phyloP scores from a whole-genome alignment of 352 stramenopile genomes.

The Phytophthora ohioensis region DNA sequence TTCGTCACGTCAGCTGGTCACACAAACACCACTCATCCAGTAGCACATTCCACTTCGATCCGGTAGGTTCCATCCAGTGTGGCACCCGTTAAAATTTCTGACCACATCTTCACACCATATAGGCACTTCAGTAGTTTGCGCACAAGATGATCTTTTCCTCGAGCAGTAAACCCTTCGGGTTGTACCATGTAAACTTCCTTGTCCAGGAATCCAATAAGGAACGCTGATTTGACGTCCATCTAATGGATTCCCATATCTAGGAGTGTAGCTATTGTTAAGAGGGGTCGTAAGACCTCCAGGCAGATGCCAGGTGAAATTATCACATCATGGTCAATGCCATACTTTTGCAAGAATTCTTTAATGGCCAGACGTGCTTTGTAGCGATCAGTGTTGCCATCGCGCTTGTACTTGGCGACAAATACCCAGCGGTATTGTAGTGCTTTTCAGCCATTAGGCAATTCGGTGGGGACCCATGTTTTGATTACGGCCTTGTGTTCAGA shows the following conservation, averaged over 20 bases:
- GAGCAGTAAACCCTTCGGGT: background rate
- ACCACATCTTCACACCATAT: conserved; percentile 7
- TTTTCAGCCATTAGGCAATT: background rate
- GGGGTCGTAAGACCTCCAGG: no score
- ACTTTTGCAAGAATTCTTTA: no score
- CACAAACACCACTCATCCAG: no score
- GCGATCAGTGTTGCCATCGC: background rate
- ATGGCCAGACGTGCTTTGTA: no score
- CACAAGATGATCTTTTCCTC: background rate
- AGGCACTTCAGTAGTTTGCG: background rate
- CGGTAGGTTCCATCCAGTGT: no score
- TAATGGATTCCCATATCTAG: no score
- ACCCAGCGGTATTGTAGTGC: conserved; percentile 10
- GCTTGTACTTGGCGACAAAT: conserved; percentile 22
- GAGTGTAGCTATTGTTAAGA: no score
- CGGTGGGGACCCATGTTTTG: conserved; percentile 7
- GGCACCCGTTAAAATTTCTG: no score
- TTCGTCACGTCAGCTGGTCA: no score
- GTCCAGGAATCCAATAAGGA: conserved; percentile 27
- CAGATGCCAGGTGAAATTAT: no score
- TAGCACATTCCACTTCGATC: no score
- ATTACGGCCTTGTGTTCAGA: conserved; percentile 13
- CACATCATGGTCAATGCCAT: no score
- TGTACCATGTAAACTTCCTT: conserved; percentile 36
- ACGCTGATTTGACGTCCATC: conserved; percentile 3